phyloP scores from a whole-genome alignment of 164 flowering plant genomes.

The Vitis cinerea region DNA sequence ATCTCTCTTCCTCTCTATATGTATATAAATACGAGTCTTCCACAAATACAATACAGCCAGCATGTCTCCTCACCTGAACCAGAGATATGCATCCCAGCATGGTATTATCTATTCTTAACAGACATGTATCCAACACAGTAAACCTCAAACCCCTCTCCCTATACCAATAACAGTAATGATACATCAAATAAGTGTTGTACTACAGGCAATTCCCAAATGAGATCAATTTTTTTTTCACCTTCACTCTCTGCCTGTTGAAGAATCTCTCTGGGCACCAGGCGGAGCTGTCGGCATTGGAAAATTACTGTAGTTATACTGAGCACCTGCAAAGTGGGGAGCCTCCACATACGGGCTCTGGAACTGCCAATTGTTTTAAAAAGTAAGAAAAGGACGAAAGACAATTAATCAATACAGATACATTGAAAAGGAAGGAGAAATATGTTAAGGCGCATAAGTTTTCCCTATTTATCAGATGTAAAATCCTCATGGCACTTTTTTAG shows the following conservation, averaged over 20 bases:
- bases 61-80: neutral
- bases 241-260: conserved; percentile 22
- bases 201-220: conserved; percentile 6
- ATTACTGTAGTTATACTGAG: conserved; percentile 21
- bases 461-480: neutral
- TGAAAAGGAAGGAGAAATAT: neutral
- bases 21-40: conserved; percentile 1
- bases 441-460: too few species aligned
- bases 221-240: neutral
- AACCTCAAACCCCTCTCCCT: neutral
- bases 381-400: neutral
- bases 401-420: neutral
- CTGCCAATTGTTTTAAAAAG: neutral
- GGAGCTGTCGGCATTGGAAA: conserved; percentile 93
- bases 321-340: conserved; percentile 57
- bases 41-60: conserved; percentile 1
- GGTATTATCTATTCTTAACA: neutral
- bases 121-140: conserved; percentile 1
- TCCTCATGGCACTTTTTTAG: neutral
- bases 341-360: conserved; percentile 88
- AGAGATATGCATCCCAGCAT: conserved; percentile 4
- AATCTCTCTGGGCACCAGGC: conserved; percentile 82
- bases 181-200: neutral
- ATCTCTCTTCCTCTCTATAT: conserved; percentile 2
- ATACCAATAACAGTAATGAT: neutral